Conservation (phyloP, 108 stramenopile species). For the Heterococcus sp. region DNA sequence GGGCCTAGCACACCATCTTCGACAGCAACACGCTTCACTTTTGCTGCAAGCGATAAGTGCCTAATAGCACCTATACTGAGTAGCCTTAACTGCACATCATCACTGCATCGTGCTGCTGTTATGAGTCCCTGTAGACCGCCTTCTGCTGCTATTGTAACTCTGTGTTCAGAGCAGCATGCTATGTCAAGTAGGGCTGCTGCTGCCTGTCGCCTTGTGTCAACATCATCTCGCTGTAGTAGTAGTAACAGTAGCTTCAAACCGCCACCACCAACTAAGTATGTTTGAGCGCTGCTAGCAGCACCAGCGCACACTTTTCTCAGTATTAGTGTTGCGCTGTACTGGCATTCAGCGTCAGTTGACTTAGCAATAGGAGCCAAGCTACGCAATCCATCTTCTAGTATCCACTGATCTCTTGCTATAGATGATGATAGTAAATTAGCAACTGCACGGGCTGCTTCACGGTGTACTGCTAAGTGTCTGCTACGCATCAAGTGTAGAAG, state of each 20-base stretch:
- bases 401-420: neutral
- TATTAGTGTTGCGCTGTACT: slow-evolving; percentile 65
- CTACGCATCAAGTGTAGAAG: slow-evolving; percentile 61
- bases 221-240: slow-evolving; percentile 45
- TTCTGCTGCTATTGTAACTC: slow-evolving; percentile 61
- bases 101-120: slow-evolving; percentile 46
- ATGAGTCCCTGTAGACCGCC: slow-evolving; percentile 60
- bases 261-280: slow-evolving; percentile 61
- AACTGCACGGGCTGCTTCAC: slow-evolving; percentile 66
- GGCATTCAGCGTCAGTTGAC: slow-evolving; percentile 63
- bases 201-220: slow-evolving; percentile 61
- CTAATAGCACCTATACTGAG: slow-evolving; percentile 63
- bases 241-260: slow-evolving; percentile 60
- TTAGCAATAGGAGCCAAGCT: slow-evolving; percentile 60
- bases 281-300: slow-evolving; percentile 61
- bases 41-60: slow-evolving; percentile 63
- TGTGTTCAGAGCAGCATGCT: slow-evolving; percentile 65
- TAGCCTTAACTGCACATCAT: slow-evolving; percentile 58
- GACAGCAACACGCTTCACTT: slow-evolving; percentile 62
- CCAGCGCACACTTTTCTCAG: slow-evolving; percentile 68
- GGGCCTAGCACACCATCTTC: slow-evolving; percentile 61
- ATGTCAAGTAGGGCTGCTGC: slow-evolving; percentile 72
- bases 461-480: slow-evolving; percentile 57
- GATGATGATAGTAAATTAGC: slow-evolving; percentile 58
- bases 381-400: slow-evolving; percentile 62